Conservation (phyloP, 768 basidiomycete genomes). For the Tylopilus sp. region DNA sequence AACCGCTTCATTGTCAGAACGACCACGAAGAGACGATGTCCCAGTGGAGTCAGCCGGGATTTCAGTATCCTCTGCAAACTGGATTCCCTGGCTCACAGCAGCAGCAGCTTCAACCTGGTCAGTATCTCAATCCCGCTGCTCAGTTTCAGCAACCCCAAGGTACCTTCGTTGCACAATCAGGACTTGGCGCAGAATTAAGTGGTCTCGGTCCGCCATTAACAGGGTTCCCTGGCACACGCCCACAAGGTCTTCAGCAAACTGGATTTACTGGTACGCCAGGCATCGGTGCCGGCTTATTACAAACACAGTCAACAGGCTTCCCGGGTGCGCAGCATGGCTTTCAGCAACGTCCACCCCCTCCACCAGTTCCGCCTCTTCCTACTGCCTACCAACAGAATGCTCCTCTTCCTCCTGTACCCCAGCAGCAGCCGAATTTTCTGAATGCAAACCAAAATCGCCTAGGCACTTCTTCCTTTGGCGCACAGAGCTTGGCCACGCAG, state of each 20-base stretch:
- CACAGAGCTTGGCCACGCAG: slow-evolving; percentile 14
- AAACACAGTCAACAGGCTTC: slow-evolving; percentile 54
- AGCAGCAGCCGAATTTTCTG: slow-evolving; percentile 48
- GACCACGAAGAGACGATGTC: too few species aligned
- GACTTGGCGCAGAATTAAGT: slow-evolving; percentile 33
- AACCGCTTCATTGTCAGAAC: too few species aligned
- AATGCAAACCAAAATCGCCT: slow-evolving; percentile 51
- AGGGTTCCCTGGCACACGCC: slow-evolving; percentile 40
- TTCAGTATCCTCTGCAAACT: slow-evolving; percentile 73
- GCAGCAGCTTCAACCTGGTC: slow-evolving; percentile 38
- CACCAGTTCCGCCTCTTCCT: slow-evolving; percentile 65
- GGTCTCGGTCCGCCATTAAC: slow-evolving; percentile 62
- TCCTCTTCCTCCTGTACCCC: slow-evolving; percentile 33
- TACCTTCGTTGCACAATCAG: slow-evolving; percentile 28
- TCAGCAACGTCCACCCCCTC: slow-evolving; percentile 41
- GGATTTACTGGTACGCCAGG: slow-evolving; percentile 40
- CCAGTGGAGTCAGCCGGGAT: slow-evolving; percentile 72
- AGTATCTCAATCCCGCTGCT: slow-evolving; percentile 24
- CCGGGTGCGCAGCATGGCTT: slow-evolving; percentile 11
- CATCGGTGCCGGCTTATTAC: slow-evolving; percentile 34
- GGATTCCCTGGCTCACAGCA: slow-evolving; percentile 53
- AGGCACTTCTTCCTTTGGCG: slow-evolving; percentile 23
- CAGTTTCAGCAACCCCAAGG: slow-evolving; percentile 45
- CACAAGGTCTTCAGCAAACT: slow-evolving; percentile 41
- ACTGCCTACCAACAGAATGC: slow-evolving; percentile 54